Conservation (phyloP, 164 flowering plant genomes). For the Dillenia turbinata region DNA sequence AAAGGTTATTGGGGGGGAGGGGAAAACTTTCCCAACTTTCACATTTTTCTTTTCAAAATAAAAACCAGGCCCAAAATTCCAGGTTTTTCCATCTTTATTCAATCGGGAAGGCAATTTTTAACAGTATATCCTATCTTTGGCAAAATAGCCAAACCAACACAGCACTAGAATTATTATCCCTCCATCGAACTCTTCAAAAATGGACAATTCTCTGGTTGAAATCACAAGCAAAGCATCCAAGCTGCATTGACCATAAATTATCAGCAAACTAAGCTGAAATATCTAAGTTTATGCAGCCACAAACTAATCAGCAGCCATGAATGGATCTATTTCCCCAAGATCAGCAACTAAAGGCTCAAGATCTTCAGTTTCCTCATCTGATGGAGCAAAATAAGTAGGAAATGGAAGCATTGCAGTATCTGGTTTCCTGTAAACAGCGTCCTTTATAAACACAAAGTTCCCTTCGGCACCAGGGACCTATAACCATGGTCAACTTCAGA, state of each 20-base stretch:
- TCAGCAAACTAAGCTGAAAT: conserved; percentile 1
- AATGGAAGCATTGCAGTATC: conserved; percentile 74
- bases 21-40: too few relatives aligned
- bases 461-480: conserved; percentile 98
- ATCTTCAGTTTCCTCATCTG: conserved; percentile 51
- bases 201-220: too few relatives aligned
- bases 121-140: too few relatives aligned
- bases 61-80: too few relatives aligned
- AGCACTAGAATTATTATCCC: conserved; percentile 7
- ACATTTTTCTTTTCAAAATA: too few relatives aligned
- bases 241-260: background rate
- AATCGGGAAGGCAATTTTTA: too few relatives aligned
- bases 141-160: background rate
- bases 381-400: conserved; percentile 67
- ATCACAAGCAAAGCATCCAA: too few relatives aligned
- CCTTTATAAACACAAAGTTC: conserved; percentile 83
- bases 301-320: conserved; percentile 80
- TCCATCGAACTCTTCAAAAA: too few relatives aligned
- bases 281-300: background rate
- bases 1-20: too few relatives aligned
- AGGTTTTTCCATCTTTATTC: too few relatives aligned
- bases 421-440: conserved; percentile 81
- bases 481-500: background rate
- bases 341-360: conserved; percentile 78
- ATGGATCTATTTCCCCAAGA: conserved; percentile 92